Evolutionary conservation across 176 grass and related monocot species (phyloP).

Genomic region (Eleusine coracana): DNA sequence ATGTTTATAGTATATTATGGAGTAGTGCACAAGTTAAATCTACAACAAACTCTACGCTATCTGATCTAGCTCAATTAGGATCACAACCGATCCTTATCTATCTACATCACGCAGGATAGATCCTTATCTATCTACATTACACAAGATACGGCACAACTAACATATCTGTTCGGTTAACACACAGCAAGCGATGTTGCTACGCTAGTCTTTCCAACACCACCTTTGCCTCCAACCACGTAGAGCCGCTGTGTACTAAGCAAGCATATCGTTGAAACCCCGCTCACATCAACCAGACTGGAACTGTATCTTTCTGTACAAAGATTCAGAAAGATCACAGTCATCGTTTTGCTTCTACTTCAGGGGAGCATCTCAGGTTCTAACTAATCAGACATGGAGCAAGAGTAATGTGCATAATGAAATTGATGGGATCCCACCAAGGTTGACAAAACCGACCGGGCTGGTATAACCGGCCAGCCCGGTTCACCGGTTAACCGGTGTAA

Average conservation of each 20-base stretch:
- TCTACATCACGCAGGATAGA: too few species aligned
- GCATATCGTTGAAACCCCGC: constrained; percentile 42
- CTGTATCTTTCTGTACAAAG: constrained; percentile 25
- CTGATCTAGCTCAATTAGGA: too few species aligned
- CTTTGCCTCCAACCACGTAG: constrained; percentile 54
- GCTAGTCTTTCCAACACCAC: constrained; percentile 60
- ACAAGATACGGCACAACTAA: too few species aligned
- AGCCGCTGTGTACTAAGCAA: constrained; percentile 26
- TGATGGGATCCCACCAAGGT: neutral
- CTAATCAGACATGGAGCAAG: neutral
- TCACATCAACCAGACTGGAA: constrained; percentile 37
- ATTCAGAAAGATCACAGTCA: constrained; percentile 16
- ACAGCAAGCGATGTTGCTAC: constrained; percentile 47
- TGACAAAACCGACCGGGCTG: too few species aligned
- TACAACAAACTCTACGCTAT: too few species aligned
- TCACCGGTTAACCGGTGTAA: too few species aligned
- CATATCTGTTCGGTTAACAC: too few species aligned
- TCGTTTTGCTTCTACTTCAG: neutral
- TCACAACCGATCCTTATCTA: too few species aligned
- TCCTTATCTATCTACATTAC: too few species aligned
- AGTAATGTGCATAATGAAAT: neutral
- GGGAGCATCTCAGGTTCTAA: neutral
- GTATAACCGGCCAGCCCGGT: too few species aligned
- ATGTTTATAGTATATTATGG: too few species aligned
- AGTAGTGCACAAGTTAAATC: too few species aligned